Conservation (phyloP, 352 stramenopile species). For the Stramenopiles sp. region DNA sequence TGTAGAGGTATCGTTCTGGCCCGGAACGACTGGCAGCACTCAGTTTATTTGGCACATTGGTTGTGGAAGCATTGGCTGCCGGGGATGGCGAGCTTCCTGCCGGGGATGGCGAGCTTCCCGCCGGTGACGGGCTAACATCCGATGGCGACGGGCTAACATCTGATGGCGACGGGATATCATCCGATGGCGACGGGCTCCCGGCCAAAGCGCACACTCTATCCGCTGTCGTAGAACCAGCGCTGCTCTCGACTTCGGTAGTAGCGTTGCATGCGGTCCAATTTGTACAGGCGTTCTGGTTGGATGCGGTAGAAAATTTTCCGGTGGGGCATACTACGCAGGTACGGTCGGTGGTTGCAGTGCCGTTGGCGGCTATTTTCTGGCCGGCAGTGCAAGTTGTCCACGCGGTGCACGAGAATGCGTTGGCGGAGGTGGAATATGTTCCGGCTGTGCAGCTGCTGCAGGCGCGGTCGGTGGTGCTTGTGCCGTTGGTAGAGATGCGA, state of each 20-base stretch:
- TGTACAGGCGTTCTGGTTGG: not conserved
- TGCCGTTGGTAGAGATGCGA: constrained; percentile 1
- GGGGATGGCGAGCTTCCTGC: not conserved
- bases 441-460: not conserved
- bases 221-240: not conserved
- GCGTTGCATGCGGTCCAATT: not conserved
- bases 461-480: not conserved
- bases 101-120: not conserved
- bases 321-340: not conserved
- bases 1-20: not conserved
- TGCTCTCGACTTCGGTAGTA: not conserved
- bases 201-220: not conserved
- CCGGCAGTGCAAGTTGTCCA: not conserved
- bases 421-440: not conserved
- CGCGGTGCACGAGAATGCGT: not conserved
- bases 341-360: not conserved
- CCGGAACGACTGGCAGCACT: not conserved
- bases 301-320: constrained; percentile 1
- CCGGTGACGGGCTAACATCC: not conserved
- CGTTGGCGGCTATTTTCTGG: not conserved
- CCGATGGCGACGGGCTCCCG: not conserved
- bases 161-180: not conserved
- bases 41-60: not conserved
- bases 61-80: not conserved
- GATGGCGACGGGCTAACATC: not conserved